A percentile compares a stretch with the other conserved stretches of the same genome.
These are phyloP conservation scores for Tylopilus intermedius DNA, from an alignment of 768 basidiomycete genomes.

Conservation along the genomic window DNA sequence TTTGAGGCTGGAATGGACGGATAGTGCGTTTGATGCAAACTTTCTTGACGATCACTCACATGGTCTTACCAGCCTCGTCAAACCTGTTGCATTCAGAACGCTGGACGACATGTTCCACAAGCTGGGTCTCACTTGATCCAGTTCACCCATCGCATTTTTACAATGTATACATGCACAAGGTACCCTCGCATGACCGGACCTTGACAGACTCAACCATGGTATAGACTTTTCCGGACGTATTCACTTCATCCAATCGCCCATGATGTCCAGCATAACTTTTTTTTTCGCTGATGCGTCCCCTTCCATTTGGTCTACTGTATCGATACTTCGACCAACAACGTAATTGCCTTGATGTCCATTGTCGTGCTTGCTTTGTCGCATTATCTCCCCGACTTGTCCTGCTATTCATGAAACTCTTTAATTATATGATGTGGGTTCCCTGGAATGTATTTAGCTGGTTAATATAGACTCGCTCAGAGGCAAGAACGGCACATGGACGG, in stretches of 20 bases:
- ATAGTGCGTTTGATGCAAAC: constrained; percentile 59
- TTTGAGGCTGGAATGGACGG: constrained; percentile 93
- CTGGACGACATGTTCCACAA: constrained; percentile 79
- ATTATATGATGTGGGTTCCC: constrained; percentile 2
- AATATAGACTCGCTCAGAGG: not conserved
- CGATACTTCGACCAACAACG: not conserved
- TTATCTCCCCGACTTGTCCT: not conserved
- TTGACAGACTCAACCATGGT: constrained; percentile 5
- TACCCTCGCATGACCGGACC: constrained; percentile 10
- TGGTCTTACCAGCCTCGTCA: constrained; percentile 62
- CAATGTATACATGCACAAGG: constrained; percentile 4
- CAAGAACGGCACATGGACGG: not conserved
- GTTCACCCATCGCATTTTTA: constrained; percentile 8
- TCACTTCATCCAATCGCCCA: not conserved
- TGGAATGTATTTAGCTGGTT: constrained; percentile 13
- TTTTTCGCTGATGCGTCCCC: not conserved
- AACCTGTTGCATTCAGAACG: constrained; percentile 92
- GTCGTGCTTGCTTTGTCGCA: constrained; percentile 7
- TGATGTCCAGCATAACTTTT: constrained; percentile 1
- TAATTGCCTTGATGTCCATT: constrained; percentile 2
- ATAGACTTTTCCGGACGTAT: constrained; percentile 4
- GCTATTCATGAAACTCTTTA: not conserved
- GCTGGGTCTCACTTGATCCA: constrained; percentile 47
- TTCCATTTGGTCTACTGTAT: constrained; percentile 10
- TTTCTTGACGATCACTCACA: not conserved